phyloP scores from a whole-genome alignment of 345 rosid species.

The Acer campestre region DNA sequence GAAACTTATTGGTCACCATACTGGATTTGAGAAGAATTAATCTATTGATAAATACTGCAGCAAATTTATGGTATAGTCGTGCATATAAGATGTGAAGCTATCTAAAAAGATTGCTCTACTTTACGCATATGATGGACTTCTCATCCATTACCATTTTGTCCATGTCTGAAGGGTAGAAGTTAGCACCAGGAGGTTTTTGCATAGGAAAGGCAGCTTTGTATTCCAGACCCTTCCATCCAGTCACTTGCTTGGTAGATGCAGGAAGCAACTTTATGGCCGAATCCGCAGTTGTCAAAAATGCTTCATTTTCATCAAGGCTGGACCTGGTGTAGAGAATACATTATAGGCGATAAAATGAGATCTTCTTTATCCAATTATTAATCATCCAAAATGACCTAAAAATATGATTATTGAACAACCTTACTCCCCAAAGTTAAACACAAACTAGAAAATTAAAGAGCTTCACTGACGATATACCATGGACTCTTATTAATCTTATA shows the following conservation, averaged over 20 bases:
- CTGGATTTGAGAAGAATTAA: constrained; percentile 16
- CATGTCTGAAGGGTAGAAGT: constrained; percentile 97
- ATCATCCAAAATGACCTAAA: not conserved
- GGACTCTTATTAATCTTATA: constrained; percentile 87
- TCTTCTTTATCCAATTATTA: not conserved
- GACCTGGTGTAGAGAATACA: constrained; percentile 61
- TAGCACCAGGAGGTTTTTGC: constrained; percentile 87
- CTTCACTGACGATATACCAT: constrained; percentile 48
- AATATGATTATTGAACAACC: not conserved
- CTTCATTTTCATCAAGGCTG: constrained; percentile 82
- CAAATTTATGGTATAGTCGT: not conserved
- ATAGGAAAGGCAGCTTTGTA: constrained; percentile 81
- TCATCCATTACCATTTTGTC: constrained; percentile 64
- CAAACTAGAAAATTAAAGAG: not conserved
- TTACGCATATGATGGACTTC: not conserved
- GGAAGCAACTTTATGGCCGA: constrained; percentile 78
- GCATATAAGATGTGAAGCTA: not conserved
- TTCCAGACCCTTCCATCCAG: constrained; percentile 93
- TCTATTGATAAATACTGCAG: constrained; percentile 6
- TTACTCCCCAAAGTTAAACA: not conserved
- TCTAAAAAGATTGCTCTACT: constrained; percentile 10
- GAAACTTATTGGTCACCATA: constrained; percentile 21
- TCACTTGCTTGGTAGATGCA: constrained; percentile 58
- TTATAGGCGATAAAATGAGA: constrained; percentile 7
- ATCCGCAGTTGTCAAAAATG: constrained; percentile 87